A percentile compares a stretch with the other conserved stretches of the same genome.
Evolutionary conservation across 177 flowering plant species (phyloP).

Genomic region (Vitis hybrid): DNA sequence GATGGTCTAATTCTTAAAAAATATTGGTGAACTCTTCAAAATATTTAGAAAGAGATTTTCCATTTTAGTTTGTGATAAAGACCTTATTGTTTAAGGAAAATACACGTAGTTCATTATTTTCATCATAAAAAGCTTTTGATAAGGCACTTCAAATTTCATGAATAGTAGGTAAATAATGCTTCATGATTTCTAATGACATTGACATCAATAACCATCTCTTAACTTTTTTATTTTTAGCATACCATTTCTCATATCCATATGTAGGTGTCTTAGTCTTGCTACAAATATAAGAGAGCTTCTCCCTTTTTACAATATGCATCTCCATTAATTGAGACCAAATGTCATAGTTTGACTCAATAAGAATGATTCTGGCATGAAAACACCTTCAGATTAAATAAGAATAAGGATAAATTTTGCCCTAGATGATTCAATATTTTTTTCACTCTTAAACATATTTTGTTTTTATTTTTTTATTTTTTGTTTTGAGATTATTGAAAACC

Average conservation of each 20-base stretch:
- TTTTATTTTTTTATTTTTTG: no score
- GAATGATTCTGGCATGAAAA: neutral
- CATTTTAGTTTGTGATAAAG: constrained; percentile 2
- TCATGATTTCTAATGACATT: neutral
- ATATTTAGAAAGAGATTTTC: neutral
- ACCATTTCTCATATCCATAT: constrained; percentile 1
- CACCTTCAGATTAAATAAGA: neutral
- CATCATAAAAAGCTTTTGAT: neutral
- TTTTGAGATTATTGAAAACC: no score
- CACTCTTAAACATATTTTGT: no score
- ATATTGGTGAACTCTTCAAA: neutral
- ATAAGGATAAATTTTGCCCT: no score
- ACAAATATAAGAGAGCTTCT: neutral
- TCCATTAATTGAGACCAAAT: neutral
- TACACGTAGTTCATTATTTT: neutral
- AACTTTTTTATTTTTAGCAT: neutral
- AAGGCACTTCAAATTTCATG: neutral
- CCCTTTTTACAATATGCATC: neutral
- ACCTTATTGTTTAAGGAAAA: neutral
- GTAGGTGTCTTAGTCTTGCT: neutral
- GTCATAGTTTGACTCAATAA: neutral
- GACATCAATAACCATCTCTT: constrained; percentile 5
- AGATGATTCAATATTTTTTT: no score
- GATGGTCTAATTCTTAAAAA: neutral
- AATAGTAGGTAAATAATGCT: neutral